Evolutionary conservation across 1,139 yeast species (phyloP), one percentile per base, ranked within the genome.

Genomic region (Saccharomyces hybrid): DNA sequence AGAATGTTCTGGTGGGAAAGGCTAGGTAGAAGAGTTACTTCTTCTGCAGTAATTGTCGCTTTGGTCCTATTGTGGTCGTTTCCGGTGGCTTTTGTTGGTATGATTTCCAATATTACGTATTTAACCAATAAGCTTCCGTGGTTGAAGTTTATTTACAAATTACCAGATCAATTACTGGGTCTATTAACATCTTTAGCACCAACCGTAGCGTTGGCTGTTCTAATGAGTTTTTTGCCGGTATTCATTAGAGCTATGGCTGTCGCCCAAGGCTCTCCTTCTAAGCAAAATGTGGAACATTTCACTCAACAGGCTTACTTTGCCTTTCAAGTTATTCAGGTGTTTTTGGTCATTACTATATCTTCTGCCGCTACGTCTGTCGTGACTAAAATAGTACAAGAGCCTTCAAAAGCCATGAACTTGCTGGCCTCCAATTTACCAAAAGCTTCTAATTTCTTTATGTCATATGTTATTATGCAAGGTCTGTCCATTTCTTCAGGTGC

Each of bases 71-170:
- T 90, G 69, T 93, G 98, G 98, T 81, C 96, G 57, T 78, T 90
- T 64, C 98, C 98, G 19, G 97, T 91, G 53, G 96, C 97, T 1
- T 88, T 89, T 70, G 97, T 93, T 54, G 98, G 98, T 84, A 77
- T 85, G 66, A 80, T 93, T 61, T 90, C 98, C 25, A 91, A 91
- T 73, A 80, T 93, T 63, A 82, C 86, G 59, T 79, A 78, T 63
- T 76, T 90, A 70, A 87, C 85, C 44, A 75, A 81, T 52, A 82
- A 81, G 60, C 77, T 90, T 26, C 88, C 75, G 23, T 90, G 86
- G 77, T 78, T 91, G 63, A 69, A 74, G 28, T 91, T 88, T 70
- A 80, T 93, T 62, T 72, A 83, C 67, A 79, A 84, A 32, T 73
- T 89, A 74, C 97, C 97, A 31, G 42, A 61, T 1, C 73, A 69